Evolutionary conservation across 306 rosid genomes (phyloP).

Genomic region (Vachellia pachyceras): DNA sequence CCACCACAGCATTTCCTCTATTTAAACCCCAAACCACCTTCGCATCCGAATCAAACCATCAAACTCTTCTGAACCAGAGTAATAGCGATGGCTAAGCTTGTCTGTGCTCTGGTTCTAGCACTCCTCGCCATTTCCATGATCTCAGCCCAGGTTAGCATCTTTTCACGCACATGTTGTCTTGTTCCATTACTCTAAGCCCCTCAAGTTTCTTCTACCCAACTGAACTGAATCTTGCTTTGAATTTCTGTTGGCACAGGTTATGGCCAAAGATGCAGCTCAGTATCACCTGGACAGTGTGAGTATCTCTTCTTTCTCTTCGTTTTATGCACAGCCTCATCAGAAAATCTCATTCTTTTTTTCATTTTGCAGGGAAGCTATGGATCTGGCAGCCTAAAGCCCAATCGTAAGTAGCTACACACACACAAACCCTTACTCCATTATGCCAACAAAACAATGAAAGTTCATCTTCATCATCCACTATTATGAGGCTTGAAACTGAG

Average conservation of each 20-base stretch:
- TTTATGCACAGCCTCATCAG: neutral
- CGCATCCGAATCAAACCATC: constrained; percentile 28
- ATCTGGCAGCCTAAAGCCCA: neutral
- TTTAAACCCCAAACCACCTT: constrained; percentile 43
- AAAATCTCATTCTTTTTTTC: neutral
- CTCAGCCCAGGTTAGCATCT: constrained; percentile 48
- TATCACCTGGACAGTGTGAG: constrained; percentile 47
- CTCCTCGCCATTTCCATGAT: constrained; percentile 58
- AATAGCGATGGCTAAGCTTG: constrained; percentile 51
- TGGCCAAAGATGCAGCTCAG: constrained; percentile 48
- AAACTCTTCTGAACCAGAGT: neutral
- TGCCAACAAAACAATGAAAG: neutral
- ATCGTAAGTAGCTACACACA: neutral
- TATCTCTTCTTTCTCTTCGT: neutral
- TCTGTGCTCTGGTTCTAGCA: constrained; percentile 51
- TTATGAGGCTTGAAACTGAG: neutral
- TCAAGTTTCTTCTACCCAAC: neutral
- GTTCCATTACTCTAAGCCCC: neutral
- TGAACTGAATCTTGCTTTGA: neutral
- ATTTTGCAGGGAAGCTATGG: neutral
- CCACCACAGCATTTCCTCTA: constrained; percentile 23
- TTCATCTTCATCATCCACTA: no score
- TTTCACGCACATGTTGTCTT: neutral
- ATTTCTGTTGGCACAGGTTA: constrained; percentile 41
- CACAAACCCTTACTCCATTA: neutral